These are phyloP conservation scores for Alternaria infectoria DNA, from an alignment of 2,329 filamentous ascomycete genomes.

Conservation along the genomic window DNA sequence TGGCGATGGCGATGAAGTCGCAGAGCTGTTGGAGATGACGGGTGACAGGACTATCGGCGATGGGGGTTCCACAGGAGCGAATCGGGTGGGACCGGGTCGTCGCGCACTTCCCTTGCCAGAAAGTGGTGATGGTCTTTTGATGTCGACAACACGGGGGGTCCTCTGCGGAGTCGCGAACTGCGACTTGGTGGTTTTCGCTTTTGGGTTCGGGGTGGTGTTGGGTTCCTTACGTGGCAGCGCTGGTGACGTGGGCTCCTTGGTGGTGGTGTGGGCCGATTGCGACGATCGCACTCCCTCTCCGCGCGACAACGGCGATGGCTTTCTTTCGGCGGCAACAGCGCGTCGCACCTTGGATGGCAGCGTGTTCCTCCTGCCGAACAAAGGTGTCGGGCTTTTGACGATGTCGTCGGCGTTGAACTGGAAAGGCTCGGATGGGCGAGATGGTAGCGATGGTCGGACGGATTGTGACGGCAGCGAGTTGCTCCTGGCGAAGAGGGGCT, in stretches of 20 bases:
- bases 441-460: conserved; percentile 7
- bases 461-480: conserved; percentile 21
- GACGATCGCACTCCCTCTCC: conserved; percentile 24
- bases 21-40: conserved; percentile 12
- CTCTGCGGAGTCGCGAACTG: not conserved
- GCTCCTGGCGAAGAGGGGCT: conserved; percentile 35
- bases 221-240: not conserved
- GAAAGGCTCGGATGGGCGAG: conserved; percentile 5
- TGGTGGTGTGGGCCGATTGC: conserved; percentile 10
- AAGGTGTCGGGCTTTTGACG: conserved; percentile 1
- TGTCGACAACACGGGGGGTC: not conserved
- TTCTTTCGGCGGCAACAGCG: conserved; percentile 24
- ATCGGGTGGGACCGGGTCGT: conserved; percentile 6
- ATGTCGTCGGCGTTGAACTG: conserved; percentile 3
- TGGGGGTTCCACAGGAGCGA: conserved; percentile 5
- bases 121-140: conserved; percentile 10
- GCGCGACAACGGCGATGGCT: conserved; percentile 34
- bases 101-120: conserved; percentile 8
- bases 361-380: conserved; percentile 7
- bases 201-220: not conserved
- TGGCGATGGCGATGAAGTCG: conserved; percentile 17
- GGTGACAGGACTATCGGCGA: conserved; percentile 19
- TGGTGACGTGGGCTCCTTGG: conserved; percentile 6
- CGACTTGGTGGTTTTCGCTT: not conserved
- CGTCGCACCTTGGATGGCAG: conserved; percentile 23